phyloP scores from a whole-genome alignment of 306 rosid genomes.

The Luffa acutangula region DNA sequence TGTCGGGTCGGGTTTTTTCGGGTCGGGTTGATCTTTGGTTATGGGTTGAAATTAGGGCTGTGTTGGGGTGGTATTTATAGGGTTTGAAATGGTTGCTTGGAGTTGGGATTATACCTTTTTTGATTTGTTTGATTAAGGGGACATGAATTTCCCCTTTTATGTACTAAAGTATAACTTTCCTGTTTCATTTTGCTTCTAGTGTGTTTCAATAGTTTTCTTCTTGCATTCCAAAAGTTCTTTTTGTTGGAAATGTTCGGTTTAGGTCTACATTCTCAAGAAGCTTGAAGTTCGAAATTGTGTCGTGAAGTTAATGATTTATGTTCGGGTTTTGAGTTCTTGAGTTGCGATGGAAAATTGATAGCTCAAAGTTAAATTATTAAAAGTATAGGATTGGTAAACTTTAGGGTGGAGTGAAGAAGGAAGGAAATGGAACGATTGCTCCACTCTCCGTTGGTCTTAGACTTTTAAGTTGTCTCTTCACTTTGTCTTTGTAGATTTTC shows the following conservation, averaged over 20 bases:
- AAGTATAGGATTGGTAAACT: no score
- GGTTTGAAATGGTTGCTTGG: not conserved
- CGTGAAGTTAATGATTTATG: no score
- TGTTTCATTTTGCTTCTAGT: not conserved
- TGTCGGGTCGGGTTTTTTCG: not conserved
- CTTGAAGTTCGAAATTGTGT: no score
- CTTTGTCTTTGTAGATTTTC: no score
- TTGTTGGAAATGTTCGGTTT: not conserved
- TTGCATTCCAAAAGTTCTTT: not conserved
- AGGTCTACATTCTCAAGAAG: not conserved
- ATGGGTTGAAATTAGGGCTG: not conserved
- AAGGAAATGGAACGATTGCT: no score
- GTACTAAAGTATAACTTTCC: constrained; percentile 4
- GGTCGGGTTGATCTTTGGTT: not conserved
- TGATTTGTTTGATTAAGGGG: not conserved
- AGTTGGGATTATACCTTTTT: constrained; percentile 9
- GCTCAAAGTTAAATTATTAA: no score
- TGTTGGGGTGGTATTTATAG: not conserved
- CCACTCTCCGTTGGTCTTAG: no score
- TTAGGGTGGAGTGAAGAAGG: no score
- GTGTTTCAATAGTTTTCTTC: not conserved
- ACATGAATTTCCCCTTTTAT: not conserved
- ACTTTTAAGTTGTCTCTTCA: no score
- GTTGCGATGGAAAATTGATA: no score
- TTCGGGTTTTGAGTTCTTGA: no score